Base-by-base conservation (phyloP, 306 rosid species). In the Cucurbita moschata region DNA sequence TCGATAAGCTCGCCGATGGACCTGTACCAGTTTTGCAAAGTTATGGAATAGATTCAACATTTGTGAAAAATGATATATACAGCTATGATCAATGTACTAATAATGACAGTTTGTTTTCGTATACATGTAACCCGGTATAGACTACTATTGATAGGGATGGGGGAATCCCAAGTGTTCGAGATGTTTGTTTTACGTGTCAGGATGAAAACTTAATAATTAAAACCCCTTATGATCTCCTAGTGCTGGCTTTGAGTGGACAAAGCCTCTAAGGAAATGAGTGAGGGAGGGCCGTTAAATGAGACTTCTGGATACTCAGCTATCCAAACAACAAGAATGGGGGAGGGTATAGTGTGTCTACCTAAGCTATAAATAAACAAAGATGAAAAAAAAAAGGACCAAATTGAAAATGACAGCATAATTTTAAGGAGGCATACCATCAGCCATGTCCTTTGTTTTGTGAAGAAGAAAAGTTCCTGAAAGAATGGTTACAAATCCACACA, bases 391-490 rank as follows among this genome's bases (percentile, higher is more conserved):
- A 50, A 5, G 35, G 35, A 30, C 35, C 35, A 30, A 30, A 30
- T 2, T 30, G 35, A 30, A 30, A 30, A 30, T 2, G 35, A 30
- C 35, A 14, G 2, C 18, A 69, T 69, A 30, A 23, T 6, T 69
- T 14, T 21, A 0, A 21, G 79, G 54, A 61, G 51, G 59, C 84
- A 79, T 91, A 95, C 99, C 97, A 52, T 95, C 99, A 18, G 77
- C 69, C 99, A 95, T 88, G 75, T 95, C 99, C 88, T 95, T 95
- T 60, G 99, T 95, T 87, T 80, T 91, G 87, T 95, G 99, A 65
- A 95, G 99, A 81, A 95, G 97, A 87, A 95, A 95, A 82, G 99
- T 95, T 82, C 99, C 99, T 1, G 96, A 88, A 73, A 95, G 99
- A 73, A 95, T 95, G 11, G 99, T 95, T 85, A 95, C 99, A 84